Base-by-base conservation (phyloP, 441 rosid species). In the Macaranga tanarius region DNA sequence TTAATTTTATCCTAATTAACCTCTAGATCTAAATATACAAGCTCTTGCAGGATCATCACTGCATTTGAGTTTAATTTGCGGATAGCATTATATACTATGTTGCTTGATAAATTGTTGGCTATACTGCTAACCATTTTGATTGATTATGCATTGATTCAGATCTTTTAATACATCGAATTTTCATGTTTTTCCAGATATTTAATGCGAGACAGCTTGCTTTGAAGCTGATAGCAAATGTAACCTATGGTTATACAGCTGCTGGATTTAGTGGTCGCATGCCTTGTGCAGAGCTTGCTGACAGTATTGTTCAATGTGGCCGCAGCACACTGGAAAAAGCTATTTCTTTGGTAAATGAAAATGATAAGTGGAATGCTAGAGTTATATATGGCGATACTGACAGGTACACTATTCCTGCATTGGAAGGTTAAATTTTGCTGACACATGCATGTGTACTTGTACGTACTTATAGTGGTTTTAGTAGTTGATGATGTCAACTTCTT, bases 211-310 rank as follows among this genome's bases (percentile, higher is more conserved):
- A 95, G 84, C 99, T 95, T 82, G 99, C 99, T 82, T 80, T 95
- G 80, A 95, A 95, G 91, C 88, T 95, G 79, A 93, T 95, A 81
- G 92, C 98, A 76, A 95, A 95, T 79, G 99, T 95, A 73, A 95
- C 99, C 7, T 95, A 95, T 82, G 99, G 99, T 67, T 95, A 93
- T 79, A 90, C 99, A 44, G 99, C 99, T 79, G 98, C 98, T 83
- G 99, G 99, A 75, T 95, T 93, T 84, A 95, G 99, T 78, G 99
- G 98, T 69, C 98, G 98, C 75, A 95, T 95, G 99, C 99, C 99
- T 54, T 95, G 97, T 86, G 97, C 97, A 54, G 97, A 95, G 89
- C 89, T 95, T 88, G 97, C 99, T 61, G 99, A 95, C 81, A 95
- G 97, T 73, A 95, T 95, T 67, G 99, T 95, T 79, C 97, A 95